These are phyloP conservation scores for Glarea lozoyensis DNA, from an alignment of 495 filamentous ascomycete genomes.

Conservation along the genomic window DNA sequence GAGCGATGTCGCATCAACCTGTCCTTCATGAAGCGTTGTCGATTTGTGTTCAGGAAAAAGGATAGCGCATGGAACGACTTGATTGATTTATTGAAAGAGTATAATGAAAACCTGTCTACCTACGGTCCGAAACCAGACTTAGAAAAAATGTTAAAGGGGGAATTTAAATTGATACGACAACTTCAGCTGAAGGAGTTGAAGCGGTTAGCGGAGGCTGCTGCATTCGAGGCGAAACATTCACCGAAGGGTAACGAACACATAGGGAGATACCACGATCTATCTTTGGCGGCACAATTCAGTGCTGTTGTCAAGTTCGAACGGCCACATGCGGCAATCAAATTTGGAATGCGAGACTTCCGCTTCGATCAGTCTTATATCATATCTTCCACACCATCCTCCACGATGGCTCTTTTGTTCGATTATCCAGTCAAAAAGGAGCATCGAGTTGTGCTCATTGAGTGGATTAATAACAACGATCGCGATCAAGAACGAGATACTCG, in stretches of 20 bases:
- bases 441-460: conserved; percentile 21
- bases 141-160: conserved; percentile 8
- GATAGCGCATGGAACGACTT: conserved; percentile 12
- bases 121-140: conserved; percentile 13
- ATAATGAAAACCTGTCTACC: conserved; percentile 13
- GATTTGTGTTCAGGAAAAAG: conserved; percentile 16
- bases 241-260: not conserved
- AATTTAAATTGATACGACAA: conserved; percentile 13
- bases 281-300: conserved; percentile 18
- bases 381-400: conserved; percentile 9
- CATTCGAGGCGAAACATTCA: conserved; percentile 12
- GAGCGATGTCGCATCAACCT: conserved; percentile 17
- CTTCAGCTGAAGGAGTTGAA: conserved; percentile 11
- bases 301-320: conserved; percentile 18
- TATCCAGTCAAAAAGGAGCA: conserved; percentile 19
- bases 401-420: conserved; percentile 21
- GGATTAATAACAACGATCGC: conserved; percentile 10
- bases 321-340: conserved; percentile 14
- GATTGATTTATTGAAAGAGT: conserved; percentile 16
- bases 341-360: conserved; percentile 18
- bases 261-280: conserved; percentile 11
- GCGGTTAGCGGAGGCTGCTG: conserved; percentile 12
- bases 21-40: conserved; percentile 18
- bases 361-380: conserved; percentile 16
- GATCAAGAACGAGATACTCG: conserved; percentile 14